Evolutionary conservation across 1,139 yeast species (phyloP), one percentile per base, ranked within the genome.

Genomic region (Pichia sp.): DNA sequence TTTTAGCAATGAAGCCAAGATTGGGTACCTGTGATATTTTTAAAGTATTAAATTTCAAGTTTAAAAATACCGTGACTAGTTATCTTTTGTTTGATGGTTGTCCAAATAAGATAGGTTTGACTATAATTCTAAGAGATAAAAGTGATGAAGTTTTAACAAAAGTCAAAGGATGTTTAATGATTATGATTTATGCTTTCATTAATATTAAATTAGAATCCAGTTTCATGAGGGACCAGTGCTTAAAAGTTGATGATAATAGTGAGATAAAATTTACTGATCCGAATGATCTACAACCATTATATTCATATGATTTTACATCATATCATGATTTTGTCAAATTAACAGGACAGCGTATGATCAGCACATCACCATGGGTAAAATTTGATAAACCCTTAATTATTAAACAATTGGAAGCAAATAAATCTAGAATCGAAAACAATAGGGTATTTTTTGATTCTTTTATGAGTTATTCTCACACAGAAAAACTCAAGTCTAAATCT

Each of bases 151-250:
- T 71, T 1, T 64, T 90, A 50, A 73, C 78, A 42, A 77, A 78
- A 45, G 73, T 90, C 25, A 94, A 94, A 59, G 80, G 82, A 46
- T 83, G 90, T 2, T 73, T 86, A 2, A 95, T 87, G 54, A 82
- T 92, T 40, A 73, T 90, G 76, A 75, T 86, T 4, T 83, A 85
- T 42, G 85, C 84, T 1, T 77, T 82, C 31, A 78, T 85, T 58
- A 87, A 89, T 55, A 71, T 87, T 37, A 82, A 82, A 56, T 74
- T 89, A 48, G 99, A 94, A 59, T 82, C 84, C 25, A 79, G 92
- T 3, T 73, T 87, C 41, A 78, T 90, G 62, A 75, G 86, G 42
- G 96, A 89, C 58, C 85, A 81, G 51, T 79, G 80, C 50, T 73
- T 80, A 28, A 74, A 69, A 48, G 37, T 51, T 6, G 43, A 41